Evolutionary conservation across 208 protist genomes (phyloP).

Genomic region (Acanthamoeba triangularis): DNA sequence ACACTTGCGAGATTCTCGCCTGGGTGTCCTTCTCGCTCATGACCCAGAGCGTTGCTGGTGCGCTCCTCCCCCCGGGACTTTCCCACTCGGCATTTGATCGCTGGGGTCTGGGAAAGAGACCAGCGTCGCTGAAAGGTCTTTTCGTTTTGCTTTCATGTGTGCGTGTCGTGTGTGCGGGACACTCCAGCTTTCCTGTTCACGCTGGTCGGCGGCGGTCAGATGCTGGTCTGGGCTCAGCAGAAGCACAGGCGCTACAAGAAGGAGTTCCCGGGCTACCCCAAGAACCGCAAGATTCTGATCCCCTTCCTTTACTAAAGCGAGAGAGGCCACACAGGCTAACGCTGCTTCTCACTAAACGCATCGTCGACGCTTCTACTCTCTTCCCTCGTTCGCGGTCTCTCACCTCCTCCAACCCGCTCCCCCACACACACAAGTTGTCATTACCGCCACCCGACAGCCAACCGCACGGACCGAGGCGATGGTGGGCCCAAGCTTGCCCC

Average conservation of each 20-base stretch:
- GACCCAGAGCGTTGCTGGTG: constrained; percentile 91
- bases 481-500: no score
- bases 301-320: constrained; percentile 78
- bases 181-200: constrained; percentile 74
- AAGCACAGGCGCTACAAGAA: constrained; percentile 84
- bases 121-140: not conserved
- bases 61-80: not conserved
- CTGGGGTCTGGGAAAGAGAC: no score
- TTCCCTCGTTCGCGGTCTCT: no score
- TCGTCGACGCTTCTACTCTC: no score
- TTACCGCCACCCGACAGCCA: no score
- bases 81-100: not conserved
- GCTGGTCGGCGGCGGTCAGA: constrained; percentile 74
- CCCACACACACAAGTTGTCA: no score
- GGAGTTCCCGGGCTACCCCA: constrained; percentile 83
- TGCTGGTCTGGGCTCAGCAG: constrained; percentile 81
- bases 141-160: not conserved
- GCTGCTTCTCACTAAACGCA: no score
- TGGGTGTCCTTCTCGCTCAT: constrained; percentile 96
- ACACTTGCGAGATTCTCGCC: constrained; percentile 96
- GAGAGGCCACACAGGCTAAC: not conserved
- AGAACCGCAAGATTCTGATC: constrained; percentile 72
- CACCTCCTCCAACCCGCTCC: no score
- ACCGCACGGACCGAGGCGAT: no score
- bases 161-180: not conserved